Percentiles rank a stretch among this genome's conserved stretches.
Conservation (phyloP, 2,329 filamentous ascomycete species). For the Herpotrichia juniperi region DNA sequence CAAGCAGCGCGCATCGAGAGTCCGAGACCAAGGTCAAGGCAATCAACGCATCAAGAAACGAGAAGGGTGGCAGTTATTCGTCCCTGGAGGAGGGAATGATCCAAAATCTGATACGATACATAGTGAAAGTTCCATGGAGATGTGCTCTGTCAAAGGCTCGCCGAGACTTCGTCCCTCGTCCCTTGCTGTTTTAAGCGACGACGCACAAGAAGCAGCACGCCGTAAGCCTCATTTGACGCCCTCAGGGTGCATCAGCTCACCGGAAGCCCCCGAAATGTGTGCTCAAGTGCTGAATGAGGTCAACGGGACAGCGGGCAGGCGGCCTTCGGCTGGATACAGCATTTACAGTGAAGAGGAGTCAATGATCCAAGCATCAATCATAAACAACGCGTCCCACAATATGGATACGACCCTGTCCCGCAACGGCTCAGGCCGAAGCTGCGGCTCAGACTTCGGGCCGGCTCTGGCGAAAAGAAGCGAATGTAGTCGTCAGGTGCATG, state of each 20-base stretch:
- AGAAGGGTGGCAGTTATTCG: slow-evolving; percentile 41
- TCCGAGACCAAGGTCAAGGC: neutral
- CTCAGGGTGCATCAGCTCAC: slow-evolving; percentile 21
- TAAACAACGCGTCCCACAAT: slow-evolving; percentile 30
- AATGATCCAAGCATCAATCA: slow-evolving; percentile 30
- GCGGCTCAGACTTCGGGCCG: slow-evolving; percentile 13
- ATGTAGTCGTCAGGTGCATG: slow-evolving; percentile 1
- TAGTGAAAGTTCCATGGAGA: neutral
- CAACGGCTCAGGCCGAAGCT: slow-evolving; percentile 19
- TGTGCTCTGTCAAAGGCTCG: neutral
- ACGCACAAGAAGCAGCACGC: slow-evolving; percentile 24
- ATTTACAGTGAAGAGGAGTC: slow-evolving; percentile 20
- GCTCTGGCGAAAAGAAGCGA: slow-evolving; percentile 17
- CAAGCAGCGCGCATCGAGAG: too few species aligned
- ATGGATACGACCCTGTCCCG: slow-evolving; percentile 19
- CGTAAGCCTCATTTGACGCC: slow-evolving; percentile 22
- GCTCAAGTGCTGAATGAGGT: neutral
- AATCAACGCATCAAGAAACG: slow-evolving; percentile 6
- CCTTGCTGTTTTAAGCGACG: slow-evolving; percentile 29
- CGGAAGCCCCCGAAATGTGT: slow-evolving; percentile 8
- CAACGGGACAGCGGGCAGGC: neutral
- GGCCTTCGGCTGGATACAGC: slow-evolving; percentile 10
- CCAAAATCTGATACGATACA: slow-evolving; percentile 11
- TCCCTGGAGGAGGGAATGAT: slow-evolving; percentile 30
- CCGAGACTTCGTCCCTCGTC: slow-evolving; percentile 14